phyloP scores from a whole-genome alignment of 345 rosid species.

The Arabis alpina region DNA sequence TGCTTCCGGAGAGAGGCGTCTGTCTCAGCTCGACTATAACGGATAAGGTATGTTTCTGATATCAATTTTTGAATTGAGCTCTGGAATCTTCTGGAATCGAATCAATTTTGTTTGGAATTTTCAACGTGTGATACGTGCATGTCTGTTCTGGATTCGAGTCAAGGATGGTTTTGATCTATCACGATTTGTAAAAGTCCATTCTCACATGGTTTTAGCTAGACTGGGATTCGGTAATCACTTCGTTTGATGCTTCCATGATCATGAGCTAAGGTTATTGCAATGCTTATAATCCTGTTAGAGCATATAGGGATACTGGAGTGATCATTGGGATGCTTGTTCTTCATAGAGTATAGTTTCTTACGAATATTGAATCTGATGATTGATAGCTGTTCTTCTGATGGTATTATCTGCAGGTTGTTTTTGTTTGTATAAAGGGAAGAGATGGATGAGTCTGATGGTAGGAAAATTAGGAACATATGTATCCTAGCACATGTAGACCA shows the following conservation, averaged over 20 bases:
- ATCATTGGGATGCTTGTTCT: background rate
- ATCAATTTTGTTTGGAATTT: background rate
- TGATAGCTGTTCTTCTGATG: background rate
- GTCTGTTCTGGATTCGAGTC: background rate
- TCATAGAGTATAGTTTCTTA: background rate
- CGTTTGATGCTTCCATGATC: conserved; percentile 4
- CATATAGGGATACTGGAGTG: too few relatives aligned
- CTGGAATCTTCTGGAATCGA: background rate
- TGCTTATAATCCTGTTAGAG: too few relatives aligned
- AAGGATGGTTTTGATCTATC: too few relatives aligned
- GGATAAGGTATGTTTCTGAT: conserved; percentile 7
- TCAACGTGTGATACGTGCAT: conserved; percentile 3
- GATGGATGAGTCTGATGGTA: conserved; percentile 56
- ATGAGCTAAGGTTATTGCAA: too few relatives aligned
- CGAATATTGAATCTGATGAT: conserved; percentile 1
- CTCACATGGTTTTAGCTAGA: background rate
- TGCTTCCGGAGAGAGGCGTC: background rate
- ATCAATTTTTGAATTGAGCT: background rate
- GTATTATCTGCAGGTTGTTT: conserved; percentile 28
- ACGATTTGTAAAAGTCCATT: too few relatives aligned
- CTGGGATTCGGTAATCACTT: background rate
- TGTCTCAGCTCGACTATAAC: conserved; percentile 13
- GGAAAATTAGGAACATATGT: conserved; percentile 73
- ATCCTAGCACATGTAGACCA: conserved; percentile 96
- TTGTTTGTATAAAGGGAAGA: background rate